These are phyloP conservation scores for Scedosporium minutisporum DNA, from an alignment of 2,329 filamentous ascomycete genomes.

Conservation along the genomic window DNA sequence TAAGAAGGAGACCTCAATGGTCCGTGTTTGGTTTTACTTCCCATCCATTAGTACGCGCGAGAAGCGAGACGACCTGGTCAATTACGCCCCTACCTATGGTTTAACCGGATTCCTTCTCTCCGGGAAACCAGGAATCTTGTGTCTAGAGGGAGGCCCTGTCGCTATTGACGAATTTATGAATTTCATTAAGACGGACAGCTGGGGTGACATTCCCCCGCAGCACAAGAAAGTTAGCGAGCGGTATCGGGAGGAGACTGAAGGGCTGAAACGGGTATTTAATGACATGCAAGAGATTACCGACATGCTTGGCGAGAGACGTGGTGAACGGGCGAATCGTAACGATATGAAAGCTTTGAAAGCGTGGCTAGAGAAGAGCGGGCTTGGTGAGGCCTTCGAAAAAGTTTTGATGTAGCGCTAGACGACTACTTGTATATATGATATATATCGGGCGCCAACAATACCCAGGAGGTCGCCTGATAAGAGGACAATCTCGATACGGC, in stretches of 20 bases:
- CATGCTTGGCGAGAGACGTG: slow-evolving; percentile 33
- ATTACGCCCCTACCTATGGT: slow-evolving; percentile 37
- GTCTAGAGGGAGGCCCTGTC: slow-evolving; percentile 36
- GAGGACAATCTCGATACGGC: no score
- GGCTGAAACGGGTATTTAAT: slow-evolving; percentile 30
- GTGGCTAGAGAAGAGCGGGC: slow-evolving; percentile 34
- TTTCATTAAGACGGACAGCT: slow-evolving; percentile 53
- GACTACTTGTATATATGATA: no score
- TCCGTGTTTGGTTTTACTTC: slow-evolving; percentile 55
- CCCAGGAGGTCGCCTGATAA: no score
- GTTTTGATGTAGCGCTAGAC: slow-evolving; percentile 22
- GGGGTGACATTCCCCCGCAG: slow-evolving; percentile 51
- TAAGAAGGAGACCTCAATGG: slow-evolving; percentile 18
- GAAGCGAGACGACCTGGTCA: slow-evolving; percentile 48
- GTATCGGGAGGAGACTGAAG: slow-evolving; percentile 28
- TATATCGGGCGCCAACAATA: no score
- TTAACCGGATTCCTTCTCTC: slow-evolving; percentile 51
- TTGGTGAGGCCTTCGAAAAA: slow-evolving; percentile 34
- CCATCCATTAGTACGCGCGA: slow-evolving; percentile 49
- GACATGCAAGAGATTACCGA: slow-evolving; percentile 51
- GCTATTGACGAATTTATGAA: slow-evolving; percentile 50
- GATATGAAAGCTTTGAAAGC: slow-evolving; percentile 44
- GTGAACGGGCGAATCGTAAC: slow-evolving; percentile 37
- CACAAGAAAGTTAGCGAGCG: slow-evolving; percentile 55
- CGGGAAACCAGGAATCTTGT: slow-evolving; percentile 47